These are phyloP conservation scores for Phyllosticta capitalensis DNA, from an alignment of 2,329 filamentous ascomycete genomes.

Conservation along the genomic window DNA sequence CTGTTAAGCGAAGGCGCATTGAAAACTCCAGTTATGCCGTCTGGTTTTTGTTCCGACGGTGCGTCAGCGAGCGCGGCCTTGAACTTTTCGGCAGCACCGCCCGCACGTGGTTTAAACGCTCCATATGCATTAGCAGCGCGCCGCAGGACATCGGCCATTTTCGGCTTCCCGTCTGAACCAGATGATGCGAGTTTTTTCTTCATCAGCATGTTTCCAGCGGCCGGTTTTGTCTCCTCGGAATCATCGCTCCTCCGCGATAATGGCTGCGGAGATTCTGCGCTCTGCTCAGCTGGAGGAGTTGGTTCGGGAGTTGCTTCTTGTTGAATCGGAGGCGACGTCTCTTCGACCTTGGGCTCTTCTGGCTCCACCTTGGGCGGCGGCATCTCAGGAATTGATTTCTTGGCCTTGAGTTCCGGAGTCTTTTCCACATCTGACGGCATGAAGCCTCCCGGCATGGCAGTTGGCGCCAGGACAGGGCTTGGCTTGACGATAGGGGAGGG, in stretches of 20 bases:
- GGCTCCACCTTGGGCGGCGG: background rate
- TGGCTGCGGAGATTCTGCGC: conserved; percentile 8
- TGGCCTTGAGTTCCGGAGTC: background rate
- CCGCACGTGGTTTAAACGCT: conserved; percentile 77
- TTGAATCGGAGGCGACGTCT: conserved; percentile 4
- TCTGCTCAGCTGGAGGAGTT: conserved; percentile 6
- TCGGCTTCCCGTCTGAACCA: conserved; percentile 53
- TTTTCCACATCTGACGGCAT: conserved; percentile 4
- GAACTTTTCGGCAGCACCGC: conserved; percentile 74
- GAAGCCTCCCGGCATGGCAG: conserved; percentile 9
- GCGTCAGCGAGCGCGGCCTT: conserved; percentile 47
- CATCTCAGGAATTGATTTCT: conserved; percentile 10
- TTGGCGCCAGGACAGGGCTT: background rate
- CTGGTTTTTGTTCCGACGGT: conserved; percentile 47
- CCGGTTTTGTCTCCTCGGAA: conserved; percentile 49
- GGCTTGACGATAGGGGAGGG: background rate
- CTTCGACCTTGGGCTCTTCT: background rate
- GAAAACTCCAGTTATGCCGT: conserved; percentile 84
- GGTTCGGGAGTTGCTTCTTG: conserved; percentile 11
- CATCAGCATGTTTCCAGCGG: conserved; percentile 85
- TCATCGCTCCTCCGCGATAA: conserved; percentile 38
- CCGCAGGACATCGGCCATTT: conserved; percentile 66
- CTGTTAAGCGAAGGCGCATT: conserved; percentile 53
- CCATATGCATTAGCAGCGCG: conserved; percentile 67
- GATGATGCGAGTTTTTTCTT: conserved; percentile 44